Conservation (phyloP, 202 grass and related monocot species). For the Hordeum pubiflorum region DNA sequence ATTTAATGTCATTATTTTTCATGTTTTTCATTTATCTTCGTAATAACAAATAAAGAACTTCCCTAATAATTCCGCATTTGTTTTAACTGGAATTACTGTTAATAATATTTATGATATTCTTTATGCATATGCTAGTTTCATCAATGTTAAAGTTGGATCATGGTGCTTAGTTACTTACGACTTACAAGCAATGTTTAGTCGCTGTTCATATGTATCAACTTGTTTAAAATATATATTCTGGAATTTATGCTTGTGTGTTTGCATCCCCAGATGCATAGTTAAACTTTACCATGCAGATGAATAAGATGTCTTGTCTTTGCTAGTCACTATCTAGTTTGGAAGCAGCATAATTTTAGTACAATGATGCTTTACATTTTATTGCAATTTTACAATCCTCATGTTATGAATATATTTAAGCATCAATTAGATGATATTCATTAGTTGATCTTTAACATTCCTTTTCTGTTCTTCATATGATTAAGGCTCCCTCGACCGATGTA, state of each 20-base stretch:
- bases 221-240: not conserved
- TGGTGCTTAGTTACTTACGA: not conserved
- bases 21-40: not conserved
- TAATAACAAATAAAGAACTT: not conserved
- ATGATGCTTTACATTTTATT: too few relatives aligned
- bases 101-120: conserved; percentile 2
- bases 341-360: not conserved
- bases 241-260: not conserved
- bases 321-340: conserved; percentile 4
- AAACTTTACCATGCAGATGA: not conserved
- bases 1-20: not conserved
- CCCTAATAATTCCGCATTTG: not conserved
- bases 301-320: not conserved
- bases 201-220: not conserved
- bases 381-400: not conserved
- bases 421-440: conserved; percentile 1
- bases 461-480: conserved; percentile 32
- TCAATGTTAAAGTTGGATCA: not conserved
- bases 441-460: not conserved
- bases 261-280: not conserved
- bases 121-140: not conserved
- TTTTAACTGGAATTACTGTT: not conserved
- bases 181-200: not conserved
- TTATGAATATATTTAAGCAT: conserved; percentile 1
- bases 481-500: conserved; percentile 86